A percentile compares a stretch with the other conserved stretches of the same genome.
phyloP scores from a whole-genome alignment of 495 filamentous ascomycete genomes.

The Oidiodendron maius region DNA sequence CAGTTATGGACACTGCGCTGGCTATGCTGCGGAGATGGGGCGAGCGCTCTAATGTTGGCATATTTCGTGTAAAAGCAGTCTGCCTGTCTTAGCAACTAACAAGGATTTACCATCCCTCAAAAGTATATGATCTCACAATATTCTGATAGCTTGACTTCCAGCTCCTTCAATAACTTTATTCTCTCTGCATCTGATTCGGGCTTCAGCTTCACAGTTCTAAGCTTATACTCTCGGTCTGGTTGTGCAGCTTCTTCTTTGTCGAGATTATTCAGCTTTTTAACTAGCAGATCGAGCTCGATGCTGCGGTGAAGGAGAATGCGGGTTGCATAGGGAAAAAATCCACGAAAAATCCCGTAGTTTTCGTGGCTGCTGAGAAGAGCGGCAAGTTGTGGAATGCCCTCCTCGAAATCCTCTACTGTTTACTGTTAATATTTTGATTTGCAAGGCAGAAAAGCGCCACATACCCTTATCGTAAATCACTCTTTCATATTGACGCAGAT shows the following conservation, averaged over 20 bases:
- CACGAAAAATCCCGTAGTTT: background rate
- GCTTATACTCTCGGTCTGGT: background rate
- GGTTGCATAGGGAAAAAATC: background rate
- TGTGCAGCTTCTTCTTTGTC: slow-evolving; percentile 20
- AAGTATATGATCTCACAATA: slow-evolving; percentile 1
- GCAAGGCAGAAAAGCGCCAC: background rate
- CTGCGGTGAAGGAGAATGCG: slow-evolving; percentile 29
- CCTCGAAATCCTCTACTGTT: slow-evolving; percentile 17
- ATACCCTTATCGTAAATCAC: background rate
- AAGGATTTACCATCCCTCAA: background rate
- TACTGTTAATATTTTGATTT: background rate
- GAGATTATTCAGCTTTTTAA: slow-evolving; percentile 22
- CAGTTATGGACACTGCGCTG: slow-evolving; percentile 5
- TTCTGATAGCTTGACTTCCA: background rate
- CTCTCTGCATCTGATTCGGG: background rate
- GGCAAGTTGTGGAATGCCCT: slow-evolving; percentile 4
- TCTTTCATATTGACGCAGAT: too few relatives aligned
- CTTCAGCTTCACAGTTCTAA: background rate
- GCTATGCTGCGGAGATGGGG: background rate
- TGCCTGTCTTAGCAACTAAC: background rate
- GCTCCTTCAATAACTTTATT: background rate
- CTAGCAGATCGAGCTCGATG: slow-evolving; percentile 25
- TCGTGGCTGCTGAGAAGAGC: background rate
- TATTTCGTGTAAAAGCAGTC: slow-evolving; percentile 1
- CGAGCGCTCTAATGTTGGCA: background rate